phyloP scores from a whole-genome alignment of 768 basidiomycete species.

The Tulasnella sp. region DNA sequence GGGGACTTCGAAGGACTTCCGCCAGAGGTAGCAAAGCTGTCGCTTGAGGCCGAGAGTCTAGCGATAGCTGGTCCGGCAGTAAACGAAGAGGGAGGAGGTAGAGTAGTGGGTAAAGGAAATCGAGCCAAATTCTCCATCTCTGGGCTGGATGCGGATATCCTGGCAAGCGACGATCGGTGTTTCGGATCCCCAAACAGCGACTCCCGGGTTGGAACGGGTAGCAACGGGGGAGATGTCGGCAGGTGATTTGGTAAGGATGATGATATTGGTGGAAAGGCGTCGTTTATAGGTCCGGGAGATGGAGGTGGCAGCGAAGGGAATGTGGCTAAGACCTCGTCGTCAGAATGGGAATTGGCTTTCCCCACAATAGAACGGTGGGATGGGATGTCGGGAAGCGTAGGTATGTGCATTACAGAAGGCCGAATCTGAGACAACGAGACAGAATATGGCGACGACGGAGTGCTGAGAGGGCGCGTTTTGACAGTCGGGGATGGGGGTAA shows the following conservation, averaged over 20 bases:
- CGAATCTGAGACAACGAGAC: background rate
- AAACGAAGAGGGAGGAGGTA: background rate
- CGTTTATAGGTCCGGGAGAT: background rate
- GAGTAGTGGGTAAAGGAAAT: background rate
- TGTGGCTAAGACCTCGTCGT: background rate
- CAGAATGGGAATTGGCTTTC: background rate
- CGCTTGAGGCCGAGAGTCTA: background rate
- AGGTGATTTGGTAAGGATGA: background rate
- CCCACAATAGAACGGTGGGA: slow-evolving; percentile 11
- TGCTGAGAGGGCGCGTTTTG: background rate
- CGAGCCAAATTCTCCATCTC: background rate
- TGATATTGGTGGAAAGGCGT: background rate
- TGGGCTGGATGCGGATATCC: background rate
- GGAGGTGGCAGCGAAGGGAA: background rate
- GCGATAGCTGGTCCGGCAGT: background rate
- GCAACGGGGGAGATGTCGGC: background rate
- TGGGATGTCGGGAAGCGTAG: slow-evolving; percentile 24
- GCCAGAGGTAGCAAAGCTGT: background rate
- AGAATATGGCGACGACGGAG: background rate
- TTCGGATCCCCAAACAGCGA: background rate
- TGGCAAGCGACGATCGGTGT: background rate
- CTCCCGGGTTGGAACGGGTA: background rate
- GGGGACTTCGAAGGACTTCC: background rate
- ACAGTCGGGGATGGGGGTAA: slow-evolving; percentile 23
- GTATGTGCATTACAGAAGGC: slow-evolving; percentile 21